Evolutionary conservation across 495 filamentous ascomycete species (phyloP), one percentile per base, ranked within the genome.

Genomic region (Aspergillus campestris): DNA sequence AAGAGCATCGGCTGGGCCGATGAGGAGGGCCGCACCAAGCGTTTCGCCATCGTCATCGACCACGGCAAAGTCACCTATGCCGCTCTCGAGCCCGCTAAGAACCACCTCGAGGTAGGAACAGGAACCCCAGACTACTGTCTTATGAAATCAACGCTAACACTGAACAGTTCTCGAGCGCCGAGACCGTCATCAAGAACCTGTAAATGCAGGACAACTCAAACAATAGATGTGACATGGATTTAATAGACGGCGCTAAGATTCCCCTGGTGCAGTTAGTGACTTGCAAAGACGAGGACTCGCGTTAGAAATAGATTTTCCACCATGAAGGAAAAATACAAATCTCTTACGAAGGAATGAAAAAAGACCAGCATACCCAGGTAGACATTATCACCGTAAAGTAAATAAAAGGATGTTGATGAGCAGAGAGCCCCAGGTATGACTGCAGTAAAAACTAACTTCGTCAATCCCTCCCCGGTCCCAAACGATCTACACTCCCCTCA

Each of bases 11-110:
- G 86, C 64, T 97, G 90, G 89, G 79, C 80, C 34, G 73, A 78
- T 15, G 82, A 78, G 29, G 79, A 82, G 58, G 79, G 80, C 47
- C 78, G 87, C 39, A 89, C 87, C 38, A 78, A 78, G 46, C 75
- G 91, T 41, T 97, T 87, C 64, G 91, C 85, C 51, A 76, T 96
- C 65, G 64, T 94, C 48, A 72, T 97, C 55, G 89, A 96, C 67
- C 78, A 94, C 69, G 89, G 90, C 57, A 94, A 86, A 73, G 76
- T 97, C 56, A 74, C 68, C 56, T 95, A 95, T 68, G 87, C 90
- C 40, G 87, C 87, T 68, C 81, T 82, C 61, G 85, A 91, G 70
- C 74, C 76, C 43, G 74, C 71, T 6, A 77, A 79, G 57, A 80
- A 87, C 61, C 78, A 83, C 42, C 82, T 72, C 57, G 64, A 81